Percentiles rank a stretch among this genome's conserved stretches.
Conservation (phyloP, 78 protist genomes). For the Mastigamoeba balamuthi region DNA sequence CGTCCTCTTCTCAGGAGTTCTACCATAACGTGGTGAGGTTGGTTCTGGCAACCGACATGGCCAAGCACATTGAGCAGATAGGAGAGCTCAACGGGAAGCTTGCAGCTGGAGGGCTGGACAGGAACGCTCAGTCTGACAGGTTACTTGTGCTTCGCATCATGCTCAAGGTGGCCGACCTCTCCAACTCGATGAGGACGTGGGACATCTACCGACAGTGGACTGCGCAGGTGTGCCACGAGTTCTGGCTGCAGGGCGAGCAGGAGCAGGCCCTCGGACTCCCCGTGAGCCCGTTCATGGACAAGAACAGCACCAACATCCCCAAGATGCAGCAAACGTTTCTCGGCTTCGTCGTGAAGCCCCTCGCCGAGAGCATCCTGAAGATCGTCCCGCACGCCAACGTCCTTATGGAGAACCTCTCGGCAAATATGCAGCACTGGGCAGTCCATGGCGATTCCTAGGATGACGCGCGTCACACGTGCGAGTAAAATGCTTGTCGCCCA, state of each 20-base stretch:
- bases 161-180: background rate
- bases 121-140: background rate
- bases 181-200: background rate
- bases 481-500: too few relatives aligned
- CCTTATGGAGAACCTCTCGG: too few relatives aligned
- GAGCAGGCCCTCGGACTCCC: background rate
- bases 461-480: too few relatives aligned
- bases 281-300: background rate
- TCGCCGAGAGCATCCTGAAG: background rate
- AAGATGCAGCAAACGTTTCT: background rate
- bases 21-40: background rate
- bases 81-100: background rate
- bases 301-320: background rate
- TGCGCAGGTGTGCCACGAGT: background rate
- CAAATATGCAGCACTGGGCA: too few relatives aligned
- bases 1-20: too few relatives aligned
- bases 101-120: background rate
- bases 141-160: background rate
- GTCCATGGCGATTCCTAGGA: too few relatives aligned
- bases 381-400: too few relatives aligned
- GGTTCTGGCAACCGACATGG: background rate
- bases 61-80: background rate
- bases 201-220: background rate
- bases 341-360: background rate
- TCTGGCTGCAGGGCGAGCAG: background rate